Evolutionary conservation across 2,329 filamentous ascomycete genomes (phyloP), one percentile per base, ranked within the genome.

Genomic region (Fusarium hostae): DNA sequence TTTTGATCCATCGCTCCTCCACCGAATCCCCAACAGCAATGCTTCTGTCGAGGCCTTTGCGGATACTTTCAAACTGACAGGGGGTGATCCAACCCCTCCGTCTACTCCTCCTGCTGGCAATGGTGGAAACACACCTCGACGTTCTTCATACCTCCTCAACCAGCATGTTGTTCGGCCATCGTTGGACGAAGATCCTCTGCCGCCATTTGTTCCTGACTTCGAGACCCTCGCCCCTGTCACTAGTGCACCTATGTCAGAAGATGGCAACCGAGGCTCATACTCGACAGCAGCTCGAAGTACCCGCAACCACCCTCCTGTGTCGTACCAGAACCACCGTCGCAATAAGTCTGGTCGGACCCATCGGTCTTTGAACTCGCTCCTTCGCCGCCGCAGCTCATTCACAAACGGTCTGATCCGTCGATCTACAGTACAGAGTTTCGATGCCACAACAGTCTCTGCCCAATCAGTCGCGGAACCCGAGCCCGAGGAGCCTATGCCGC

Each of bases 331-430:
- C 47, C 86, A 87, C 57, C 78, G 76, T 18, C 82, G 85, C 62
- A 83, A 86, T 41, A 81, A 80, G 45, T 89, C 86, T 2, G 84
- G 82, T 50, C 82, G 81, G 35, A 87, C 85, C 9, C 85, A 84
- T 48, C 81, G 81, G 45, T 88, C 87, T 2, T 80, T 84, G 47
- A 83, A 82, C 44, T 89, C 88, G 1, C 78, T 82, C n/a, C 84
- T 87, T 3, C 81, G 85, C 30, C 87, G 88, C 15, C 87, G 87
- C 76, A 86, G 86, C 13, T 93, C 91, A 1, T 88, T 88, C 55
- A 86, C 88, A 22, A 91, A 89, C 71, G 85, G 85, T 3, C 80
- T 87, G 18, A 83, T 81, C 16, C 83, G 82, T 16, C 84, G 82
- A 28, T 85, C 85, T 13, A 88, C 86, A 1, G 80, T 87, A 11